Evolutionary conservation across 2,329 filamentous ascomycete species (phyloP), one percentile per base, ranked within the genome.

Genomic region (Aspergillus hiratsukae): DNA sequence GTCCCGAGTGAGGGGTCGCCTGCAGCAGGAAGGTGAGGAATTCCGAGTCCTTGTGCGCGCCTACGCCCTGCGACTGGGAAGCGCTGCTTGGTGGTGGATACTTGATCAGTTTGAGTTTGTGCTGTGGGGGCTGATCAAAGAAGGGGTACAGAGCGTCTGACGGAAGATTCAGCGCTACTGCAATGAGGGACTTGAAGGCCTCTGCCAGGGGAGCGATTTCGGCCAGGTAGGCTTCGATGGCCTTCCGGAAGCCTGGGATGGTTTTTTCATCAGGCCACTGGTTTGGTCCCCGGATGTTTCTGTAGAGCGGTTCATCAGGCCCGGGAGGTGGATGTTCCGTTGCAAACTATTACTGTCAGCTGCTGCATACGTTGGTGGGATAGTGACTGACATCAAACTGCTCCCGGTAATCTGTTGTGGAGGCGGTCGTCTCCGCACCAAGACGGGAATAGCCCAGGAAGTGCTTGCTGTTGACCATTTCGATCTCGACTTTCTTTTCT

Each of bases 21-120:
- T 80, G 78, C 10, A 75, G 72, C 1, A 81, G 69, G 53, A 80
- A 78, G 1, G 78, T 81, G 55, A 81, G 77, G 54, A 77, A 78
- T 49, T 78, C 74, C 29, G 78, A 76, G 57, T 81, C 79, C 7
- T 79, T 81, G 56, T 81, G 79, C 0, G 79, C 72, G 9, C 71
- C 72, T 6, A 73, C 74, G 4, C 76, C 76, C 53, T 77, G 73
- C 5, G 68, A 65, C 28, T 78, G 58, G 14, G 60, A 55, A 2
- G 58, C 58, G 14, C 58, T 53, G 3, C 66, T 49, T 29, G 73
- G 72, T 21, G 66, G 65, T 7, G 77, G 79, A 54, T 81, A 81
- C 58, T 78, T 77, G 54, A 79, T 70, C 29, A 74, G 54, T 54
- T 73, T 73, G 37, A 74, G 45, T 49, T 73, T 73, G 46, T 73